These are phyloP conservation scores for Hypoxylon sp. DNA, from an alignment of 2,329 filamentous ascomycete species.

Conservation along the genomic window DNA sequence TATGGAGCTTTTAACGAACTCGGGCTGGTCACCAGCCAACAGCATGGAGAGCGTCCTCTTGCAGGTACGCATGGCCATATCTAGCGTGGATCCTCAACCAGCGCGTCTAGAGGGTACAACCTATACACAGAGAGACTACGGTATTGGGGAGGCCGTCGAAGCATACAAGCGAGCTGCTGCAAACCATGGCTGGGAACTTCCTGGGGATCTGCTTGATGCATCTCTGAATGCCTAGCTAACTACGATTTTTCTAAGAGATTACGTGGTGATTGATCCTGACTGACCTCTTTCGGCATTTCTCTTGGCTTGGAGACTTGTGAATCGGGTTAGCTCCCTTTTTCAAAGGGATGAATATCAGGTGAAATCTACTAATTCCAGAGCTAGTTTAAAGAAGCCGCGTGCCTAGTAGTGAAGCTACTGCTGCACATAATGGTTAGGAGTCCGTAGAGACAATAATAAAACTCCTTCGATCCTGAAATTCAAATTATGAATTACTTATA, in stretches of 20 bases:
- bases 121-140: conserved; percentile 67
- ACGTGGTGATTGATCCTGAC: background rate
- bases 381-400: background rate
- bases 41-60: conserved; percentile 85
- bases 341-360: background rate
- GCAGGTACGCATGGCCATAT: conserved; percentile 84
- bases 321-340: background rate
- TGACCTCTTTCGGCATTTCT: background rate
- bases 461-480: background rate
- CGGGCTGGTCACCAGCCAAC: conserved; percentile 82
- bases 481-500: background rate
- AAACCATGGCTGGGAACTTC: conserved; percentile 81
- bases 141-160: conserved; percentile 77
- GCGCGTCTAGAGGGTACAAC: conserved; percentile 72
- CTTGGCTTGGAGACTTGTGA: background rate
- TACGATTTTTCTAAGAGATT: background rate
- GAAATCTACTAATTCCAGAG: background rate
- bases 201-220: conserved; percentile 69
- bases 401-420: background rate
- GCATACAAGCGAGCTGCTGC: conserved; percentile 79
- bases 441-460: background rate
- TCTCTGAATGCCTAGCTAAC: conserved; percentile 4
- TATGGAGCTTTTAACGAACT: conserved; percentile 87
- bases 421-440: background rate
- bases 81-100: conserved; percentile 75